Conservation (phyloP, 169 alveolate species). For the Eimeria maxima region DNA sequence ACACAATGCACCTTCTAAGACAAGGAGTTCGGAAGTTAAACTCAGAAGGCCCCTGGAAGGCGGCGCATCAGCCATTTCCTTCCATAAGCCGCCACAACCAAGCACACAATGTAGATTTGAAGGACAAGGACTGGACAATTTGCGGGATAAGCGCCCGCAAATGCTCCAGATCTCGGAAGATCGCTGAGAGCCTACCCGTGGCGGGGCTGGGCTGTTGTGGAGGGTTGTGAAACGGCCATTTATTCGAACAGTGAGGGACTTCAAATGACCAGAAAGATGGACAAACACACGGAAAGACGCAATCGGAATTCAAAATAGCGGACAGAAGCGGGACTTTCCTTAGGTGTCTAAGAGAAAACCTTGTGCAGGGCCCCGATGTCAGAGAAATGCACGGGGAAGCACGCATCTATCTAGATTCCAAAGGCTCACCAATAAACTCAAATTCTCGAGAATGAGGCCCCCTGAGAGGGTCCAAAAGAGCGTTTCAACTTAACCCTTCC, state of each 20-base stretch:
- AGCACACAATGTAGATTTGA: not conserved
- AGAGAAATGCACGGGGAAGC: not conserved
- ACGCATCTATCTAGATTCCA: constrained; percentile 1
- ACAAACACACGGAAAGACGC: not conserved
- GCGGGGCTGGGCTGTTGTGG: not conserved
- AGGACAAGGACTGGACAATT: not conserved
- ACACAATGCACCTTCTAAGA: not conserved
- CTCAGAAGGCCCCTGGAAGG: not conserved
- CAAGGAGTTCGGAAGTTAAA: not conserved
- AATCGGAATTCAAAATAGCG: not conserved
- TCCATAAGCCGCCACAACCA: not conserved
- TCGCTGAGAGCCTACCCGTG: not conserved
- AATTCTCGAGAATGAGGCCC: not conserved
- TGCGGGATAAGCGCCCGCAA: not conserved
- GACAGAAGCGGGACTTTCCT: not conserved
- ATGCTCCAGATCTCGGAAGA: not conserved
- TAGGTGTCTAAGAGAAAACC: constrained; percentile 2
- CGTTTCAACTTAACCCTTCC: constrained; percentile 42
- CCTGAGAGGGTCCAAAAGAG: constrained; percentile 7
- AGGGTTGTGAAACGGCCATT: not conserved
- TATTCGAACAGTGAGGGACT: no score
- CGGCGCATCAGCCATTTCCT: not conserved
- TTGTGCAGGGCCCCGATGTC: not conserved
- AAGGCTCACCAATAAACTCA: constrained; percentile 41
- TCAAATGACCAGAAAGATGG: not conserved